A percentile compares a stretch with the other conserved stretches of the same genome.
These are phyloP conservation scores for Scheffersomyces titani DNA, from an alignment of 1,139 yeast genomes.

Conservation along the genomic window DNA sequence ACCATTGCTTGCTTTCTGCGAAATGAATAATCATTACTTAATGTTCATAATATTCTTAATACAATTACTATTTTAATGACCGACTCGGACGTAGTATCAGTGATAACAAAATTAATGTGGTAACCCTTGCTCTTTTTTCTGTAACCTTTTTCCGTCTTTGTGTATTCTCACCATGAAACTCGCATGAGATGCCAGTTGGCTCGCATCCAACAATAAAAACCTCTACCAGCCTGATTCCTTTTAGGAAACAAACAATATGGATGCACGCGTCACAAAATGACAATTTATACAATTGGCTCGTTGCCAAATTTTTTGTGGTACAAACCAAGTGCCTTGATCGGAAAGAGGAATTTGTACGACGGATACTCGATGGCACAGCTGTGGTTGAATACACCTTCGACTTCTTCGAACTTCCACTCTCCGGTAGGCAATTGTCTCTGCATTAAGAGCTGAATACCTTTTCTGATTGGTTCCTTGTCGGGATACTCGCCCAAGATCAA, in stretches of 20 bases:
- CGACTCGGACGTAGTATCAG: background rate
- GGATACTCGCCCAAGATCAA: slow-evolving; percentile 83
- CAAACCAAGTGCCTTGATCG: slow-evolving; percentile 91
- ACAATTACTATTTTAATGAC: slow-evolving; percentile 1
- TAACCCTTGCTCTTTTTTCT: no score
- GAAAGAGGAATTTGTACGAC: slow-evolving; percentile 83
- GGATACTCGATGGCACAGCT: slow-evolving; percentile 94
- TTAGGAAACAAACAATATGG: background rate
- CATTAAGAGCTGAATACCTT: slow-evolving; percentile 68
- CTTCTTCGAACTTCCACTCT: slow-evolving; percentile 81
- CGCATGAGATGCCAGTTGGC: background rate
- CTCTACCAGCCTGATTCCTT: background rate
- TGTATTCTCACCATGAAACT: background rate
- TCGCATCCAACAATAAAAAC: background rate
- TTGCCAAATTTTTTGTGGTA: slow-evolving; percentile 45
- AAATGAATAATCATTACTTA: background rate
- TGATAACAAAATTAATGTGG: background rate
- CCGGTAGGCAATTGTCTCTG: slow-evolving; percentile 72
- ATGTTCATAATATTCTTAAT: background rate
- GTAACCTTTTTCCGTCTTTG: background rate
- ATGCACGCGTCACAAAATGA: background rate
- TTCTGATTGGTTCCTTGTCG: slow-evolving; percentile 56
- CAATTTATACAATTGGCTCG: slow-evolving; percentile 4
- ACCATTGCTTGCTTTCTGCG: background rate
- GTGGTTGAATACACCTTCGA: slow-evolving; percentile 97